Base-by-base conservation (phyloP, 208 protist species). In the Leptomonas seymouri region DNA sequence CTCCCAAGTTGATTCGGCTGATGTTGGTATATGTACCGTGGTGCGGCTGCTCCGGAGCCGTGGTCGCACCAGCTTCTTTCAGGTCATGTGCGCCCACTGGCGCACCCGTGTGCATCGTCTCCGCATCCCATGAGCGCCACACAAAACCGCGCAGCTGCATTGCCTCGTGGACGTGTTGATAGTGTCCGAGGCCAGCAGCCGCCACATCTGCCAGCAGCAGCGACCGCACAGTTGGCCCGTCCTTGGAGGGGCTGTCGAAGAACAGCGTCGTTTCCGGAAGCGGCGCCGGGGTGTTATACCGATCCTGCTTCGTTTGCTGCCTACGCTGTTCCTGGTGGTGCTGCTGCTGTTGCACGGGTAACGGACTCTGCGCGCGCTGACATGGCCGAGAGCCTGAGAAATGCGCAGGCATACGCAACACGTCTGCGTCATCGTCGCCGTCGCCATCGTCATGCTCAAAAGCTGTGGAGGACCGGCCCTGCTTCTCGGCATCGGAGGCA, bases 141-240 rank as follows among this genome's bases (percentile, higher is more conserved):
- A 67, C 57, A 42, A 77, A 77, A 20, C 18, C 36, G 31, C 64
- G 71, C 57, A 77, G 42, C 65, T 71, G 63, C 64, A 77, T 46
- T 1, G 71, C 71, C 16, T 77, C 71, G 31, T 60, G 46, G 20
- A 77, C 48, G 59, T 71, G 64, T 20, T 50, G 63, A 23, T 62
- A 46, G 41, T 77, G 71, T 0, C 39, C 64, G 16, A 21, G 42
- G 25, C 71, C 67, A 31, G 71, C 71, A 16, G 71, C 71, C 25
- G 63, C 71, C 25, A 63, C 58, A 41, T 77, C 71, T 12, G 49
- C 45, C n/a, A 72, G 67, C 27, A 70, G 50, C 46, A 66, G 45
- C 39, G 76, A 68, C 51, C 41, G 71, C 66, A 74, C 39, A 12
- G 34, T 21, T 18, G 23, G 23, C 46, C 56, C 45, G 12, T 62